A percentile compares a stretch with the other conserved stretches of the same genome.
phyloP scores from a whole-genome alignment of 116 monocot species.

The Cymodocea nodosa region DNA sequence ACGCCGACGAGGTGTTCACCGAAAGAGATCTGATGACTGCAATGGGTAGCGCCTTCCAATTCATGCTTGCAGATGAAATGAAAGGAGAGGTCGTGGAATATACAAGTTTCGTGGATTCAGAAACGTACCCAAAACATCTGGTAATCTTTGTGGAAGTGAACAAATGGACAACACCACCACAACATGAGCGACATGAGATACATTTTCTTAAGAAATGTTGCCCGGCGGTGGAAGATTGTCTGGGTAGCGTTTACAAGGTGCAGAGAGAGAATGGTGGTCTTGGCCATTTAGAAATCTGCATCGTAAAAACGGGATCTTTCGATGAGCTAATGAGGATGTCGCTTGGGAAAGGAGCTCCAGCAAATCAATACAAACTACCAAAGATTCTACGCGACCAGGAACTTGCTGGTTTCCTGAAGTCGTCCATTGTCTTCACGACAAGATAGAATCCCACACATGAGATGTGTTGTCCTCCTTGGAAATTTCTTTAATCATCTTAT shows the following conservation, averaged over 20 bases:
- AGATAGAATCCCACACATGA: not conserved
- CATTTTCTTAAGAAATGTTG: not conserved
- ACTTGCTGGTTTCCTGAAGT: constrained; percentile 3
- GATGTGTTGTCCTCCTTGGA: no score
- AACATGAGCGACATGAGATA: not conserved
- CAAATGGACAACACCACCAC: not conserved
- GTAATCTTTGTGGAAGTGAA: constrained; percentile 13
- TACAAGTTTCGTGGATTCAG: constrained; percentile 7
- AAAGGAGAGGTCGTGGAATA: constrained; percentile 4
- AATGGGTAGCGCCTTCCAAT: not conserved
- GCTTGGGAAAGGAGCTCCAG: constrained; percentile 16
- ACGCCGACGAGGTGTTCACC: constrained; percentile 4
- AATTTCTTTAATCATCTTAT: no score
- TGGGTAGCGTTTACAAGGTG: constrained; percentile 13
- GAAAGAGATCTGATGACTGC: constrained; percentile 11
- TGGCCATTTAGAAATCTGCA: constrained; percentile 10
- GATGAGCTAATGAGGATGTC: constrained; percentile 16
- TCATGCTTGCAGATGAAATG: not conserved
- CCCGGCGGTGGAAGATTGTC: constrained; percentile 5
- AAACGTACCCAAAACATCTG: not conserved
- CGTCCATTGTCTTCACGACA: not conserved
- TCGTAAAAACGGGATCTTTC: constrained; percentile 24
- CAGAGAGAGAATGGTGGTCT: constrained; percentile 18
- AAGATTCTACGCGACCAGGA: constrained; percentile 14
- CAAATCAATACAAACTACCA: constrained; percentile 31